phyloP scores from a whole-genome alignment of 352 stramenopile genomes.

The Pythium monospermum region DNA sequence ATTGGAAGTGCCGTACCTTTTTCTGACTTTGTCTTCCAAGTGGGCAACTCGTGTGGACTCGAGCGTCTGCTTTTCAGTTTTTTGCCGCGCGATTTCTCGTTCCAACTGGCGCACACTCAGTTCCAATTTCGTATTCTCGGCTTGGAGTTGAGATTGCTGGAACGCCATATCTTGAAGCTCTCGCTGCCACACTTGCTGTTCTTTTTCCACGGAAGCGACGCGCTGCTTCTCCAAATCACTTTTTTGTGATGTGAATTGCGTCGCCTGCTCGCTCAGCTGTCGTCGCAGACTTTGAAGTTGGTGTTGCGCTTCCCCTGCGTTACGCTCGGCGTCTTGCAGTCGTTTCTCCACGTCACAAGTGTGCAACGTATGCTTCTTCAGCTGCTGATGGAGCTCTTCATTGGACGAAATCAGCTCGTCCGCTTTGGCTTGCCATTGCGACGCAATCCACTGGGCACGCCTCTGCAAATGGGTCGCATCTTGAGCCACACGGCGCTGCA shows the following conservation, averaged over 20 bases:
- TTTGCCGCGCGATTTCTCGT: constrained; percentile 47
- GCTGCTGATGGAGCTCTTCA: constrained; percentile 29
- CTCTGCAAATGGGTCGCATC: constrained; percentile 41
- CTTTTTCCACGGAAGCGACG: constrained; percentile 29
- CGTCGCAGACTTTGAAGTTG: constrained; percentile 38
- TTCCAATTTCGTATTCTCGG: constrained; percentile 57
- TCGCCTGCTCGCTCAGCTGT: constrained; percentile 27
- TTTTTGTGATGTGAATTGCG: constrained; percentile 23
- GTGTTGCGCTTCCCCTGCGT: constrained; percentile 25
- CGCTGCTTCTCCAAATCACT: constrained; percentile 33
- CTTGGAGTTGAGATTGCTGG: constrained; percentile 40
- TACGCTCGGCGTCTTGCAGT: constrained; percentile 24
- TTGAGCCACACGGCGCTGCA: constrained; percentile 30
- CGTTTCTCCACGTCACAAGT: constrained; percentile 18
- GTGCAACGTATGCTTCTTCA: constrained; percentile 15
- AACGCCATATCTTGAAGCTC: constrained; percentile 51
- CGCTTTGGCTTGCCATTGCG: constrained; percentile 43
- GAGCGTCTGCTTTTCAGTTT: constrained; percentile 32
- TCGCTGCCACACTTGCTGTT: constrained; percentile 53
- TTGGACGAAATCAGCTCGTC: constrained; percentile 33
- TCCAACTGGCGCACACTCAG: constrained; percentile 53
- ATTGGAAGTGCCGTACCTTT: no score
- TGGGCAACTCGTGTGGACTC: constrained; percentile 41
- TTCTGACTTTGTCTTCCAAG: constrained; percentile 36
- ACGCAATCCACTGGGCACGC: constrained; percentile 31